A percentile compares a stretch with the other conserved stretches of the same genome.
Evolutionary conservation across 164 flowering plant genomes (phyloP).

Genomic region (Stephania japonica): DNA sequence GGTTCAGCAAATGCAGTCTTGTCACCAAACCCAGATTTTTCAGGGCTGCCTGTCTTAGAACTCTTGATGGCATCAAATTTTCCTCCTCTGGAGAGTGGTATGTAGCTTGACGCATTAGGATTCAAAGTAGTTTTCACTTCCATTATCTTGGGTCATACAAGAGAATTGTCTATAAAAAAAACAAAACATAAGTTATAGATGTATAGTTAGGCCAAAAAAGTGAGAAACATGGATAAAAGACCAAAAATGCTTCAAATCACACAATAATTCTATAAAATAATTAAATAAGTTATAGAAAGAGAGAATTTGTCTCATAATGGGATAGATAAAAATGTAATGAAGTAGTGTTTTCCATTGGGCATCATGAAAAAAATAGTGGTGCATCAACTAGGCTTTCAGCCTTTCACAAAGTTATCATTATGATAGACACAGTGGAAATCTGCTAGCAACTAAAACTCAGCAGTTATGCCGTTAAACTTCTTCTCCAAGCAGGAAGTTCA

Average conservation of each 20-base stretch:
- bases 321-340: not conserved
- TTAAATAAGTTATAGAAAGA: not conserved
- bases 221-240: not conserved
- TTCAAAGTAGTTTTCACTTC: conserved; percentile 25
- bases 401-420: not conserved
- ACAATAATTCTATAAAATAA: not conserved
- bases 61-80: conserved; percentile 9
- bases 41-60: not conserved
- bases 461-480: not conserved
- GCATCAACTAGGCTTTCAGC: not conserved
- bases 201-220: not conserved
- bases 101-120: conserved; percentile 19
- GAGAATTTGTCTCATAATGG: not conserved
- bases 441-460: not conserved
- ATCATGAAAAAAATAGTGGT: not conserved
- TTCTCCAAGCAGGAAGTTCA: not conserved
- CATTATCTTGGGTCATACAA: conserved; percentile 23
- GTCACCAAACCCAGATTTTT: conserved; percentile 9
- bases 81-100: conserved; percentile 28
- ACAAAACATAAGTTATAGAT: not conserved
- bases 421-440: not conserved
- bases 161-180: conserved; percentile 7
- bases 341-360: not conserved
- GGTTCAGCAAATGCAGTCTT: conserved; percentile 6
- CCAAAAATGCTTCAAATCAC: not conserved